Conservation (phyloP, 2,329 filamentous ascomycete genomes). For the Simplicillium sp. region DNA sequence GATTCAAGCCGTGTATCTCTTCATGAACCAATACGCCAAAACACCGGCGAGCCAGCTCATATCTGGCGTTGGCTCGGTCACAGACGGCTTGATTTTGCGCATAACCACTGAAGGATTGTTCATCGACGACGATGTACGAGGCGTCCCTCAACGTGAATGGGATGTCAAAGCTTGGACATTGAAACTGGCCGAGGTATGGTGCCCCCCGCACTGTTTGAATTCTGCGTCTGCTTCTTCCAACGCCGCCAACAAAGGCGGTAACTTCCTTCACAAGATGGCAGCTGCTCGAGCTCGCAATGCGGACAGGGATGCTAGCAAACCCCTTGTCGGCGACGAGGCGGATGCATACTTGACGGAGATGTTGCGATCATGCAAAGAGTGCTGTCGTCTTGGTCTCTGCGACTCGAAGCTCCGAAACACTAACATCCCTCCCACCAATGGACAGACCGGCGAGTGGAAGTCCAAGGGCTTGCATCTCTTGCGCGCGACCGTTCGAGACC, state of each 20-base stretch:
- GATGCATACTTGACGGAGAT: conserved; percentile 55
- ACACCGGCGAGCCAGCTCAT: conserved; percentile 88
- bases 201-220: conserved; percentile 53
- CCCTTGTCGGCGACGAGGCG: conserved; percentile 54
- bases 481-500: conserved; percentile 54
- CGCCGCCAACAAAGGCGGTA: conserved; percentile 28
- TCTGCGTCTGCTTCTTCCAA: conserved; percentile 29
- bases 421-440: conserved; percentile 27
- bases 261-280: conserved; percentile 37
- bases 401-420: conserved; percentile 32
- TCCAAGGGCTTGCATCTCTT: conserved; percentile 50
- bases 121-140: conserved; percentile 89
- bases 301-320: conserved; percentile 38
- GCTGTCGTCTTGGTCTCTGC: conserved; percentile 47
- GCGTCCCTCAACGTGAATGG: conserved; percentile 93
- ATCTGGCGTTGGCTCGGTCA: conserved; percentile 74
- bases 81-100: conserved; percentile 82
- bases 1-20: conserved; percentile 85
- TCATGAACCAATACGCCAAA: conserved; percentile 79
- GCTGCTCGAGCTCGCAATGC: conserved; percentile 33
- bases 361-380: conserved; percentile 54
- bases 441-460: conserved; percentile 45
- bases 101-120: conserved; percentile 93
- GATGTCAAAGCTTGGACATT: conserved; percentile 97
- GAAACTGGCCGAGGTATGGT: conserved; percentile 85